Evolutionary conservation across 495 filamentous ascomycete genomes (phyloP), one percentile per base, ranked within the genome.

Genomic region (Beverwykella pulmonaria): DNA sequence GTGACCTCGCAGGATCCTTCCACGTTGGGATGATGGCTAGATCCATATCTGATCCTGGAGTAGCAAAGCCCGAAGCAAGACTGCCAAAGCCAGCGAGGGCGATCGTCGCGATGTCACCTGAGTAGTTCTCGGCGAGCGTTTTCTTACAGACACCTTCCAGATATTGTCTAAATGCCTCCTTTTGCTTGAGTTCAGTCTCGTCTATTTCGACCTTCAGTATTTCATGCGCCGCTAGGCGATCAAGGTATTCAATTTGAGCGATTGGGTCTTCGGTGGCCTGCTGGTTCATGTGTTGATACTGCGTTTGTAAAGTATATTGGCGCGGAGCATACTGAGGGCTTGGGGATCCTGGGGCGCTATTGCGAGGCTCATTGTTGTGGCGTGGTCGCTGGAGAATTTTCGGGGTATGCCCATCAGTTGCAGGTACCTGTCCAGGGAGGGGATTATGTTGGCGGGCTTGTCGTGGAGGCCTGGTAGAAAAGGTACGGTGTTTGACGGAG

Each of bases 11-110:
- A 63, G 46, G 67, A 26, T 54, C 55, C 61, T 70, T 71, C 65
- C 80, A 73, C 30, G 82, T 81, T 22, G 84, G 66, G n/a, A 89
- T 72, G 54, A 92, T 79, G 4, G 83, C 86, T 17, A 92, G 79
- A 74, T 92, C 90, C 85, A 93, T 88, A 70, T 92, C 90, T 1
- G 90, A 88, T 10, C 81, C 82, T 72, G 85, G 85, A 7, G 86
- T 88, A 6, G 89, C 90, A 73, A 92, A 91, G 0, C 88, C 90
- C 10, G 88, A 90, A 10, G 79, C 80, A 46, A 92, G 79, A 68
- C 90, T 92, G 1, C 90, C 90, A 67, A 90, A 92, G 63, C 84
- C 87, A 62, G 83, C 82, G 6, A 93, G 77, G 34, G 84, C 77
- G 2, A 92, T 83, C 77, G 12, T 72, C 63, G 9, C 82, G 61